A percentile compares a stretch with the other conserved stretches of the same genome.
These are phyloP conservation scores for Petasospora rhodanensis DNA, from an alignment of 1,139 yeast genomes.

Conservation along the genomic window DNA sequence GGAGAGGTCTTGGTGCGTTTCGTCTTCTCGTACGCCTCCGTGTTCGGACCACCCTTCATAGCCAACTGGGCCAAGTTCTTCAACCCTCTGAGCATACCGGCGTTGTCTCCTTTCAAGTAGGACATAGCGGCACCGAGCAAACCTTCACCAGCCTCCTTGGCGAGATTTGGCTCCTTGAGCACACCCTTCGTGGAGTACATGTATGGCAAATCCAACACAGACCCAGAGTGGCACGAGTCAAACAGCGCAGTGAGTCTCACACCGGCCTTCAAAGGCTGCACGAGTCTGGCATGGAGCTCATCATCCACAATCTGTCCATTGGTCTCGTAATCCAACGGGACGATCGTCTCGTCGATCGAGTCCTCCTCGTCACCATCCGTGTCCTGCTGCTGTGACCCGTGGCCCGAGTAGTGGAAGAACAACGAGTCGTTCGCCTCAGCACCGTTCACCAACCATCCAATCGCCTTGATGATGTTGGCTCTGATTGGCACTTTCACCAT, in stretches of 20 bases:
- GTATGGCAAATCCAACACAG: constrained; percentile 85
- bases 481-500: constrained; percentile 67
- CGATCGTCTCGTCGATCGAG: constrained; percentile 85
- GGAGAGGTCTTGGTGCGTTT: constrained; percentile 68
- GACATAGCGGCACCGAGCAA: constrained; percentile 67
- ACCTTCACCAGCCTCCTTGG: constrained; percentile 80
- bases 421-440: constrained; percentile 84
- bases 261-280: constrained; percentile 72
- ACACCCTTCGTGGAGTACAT: constrained; percentile 89
- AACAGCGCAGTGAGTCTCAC: constrained; percentile 83
- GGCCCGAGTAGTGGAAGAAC: constrained; percentile 90
- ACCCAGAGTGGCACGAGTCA: constrained; percentile 94
- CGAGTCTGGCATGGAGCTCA: constrained; percentile 78
- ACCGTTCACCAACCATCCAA: constrained; percentile 83
- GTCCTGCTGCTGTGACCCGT: constrained; percentile 83
- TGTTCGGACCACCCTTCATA: constrained; percentile 30
- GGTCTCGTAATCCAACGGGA: constrained; percentile 80
- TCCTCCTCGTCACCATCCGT: constrained; percentile 86
- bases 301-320: constrained; percentile 81
- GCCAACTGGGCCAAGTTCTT: constrained; percentile 48
- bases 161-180: constrained; percentile 81
- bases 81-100: constrained; percentile 48
- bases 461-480: constrained; percentile 76
- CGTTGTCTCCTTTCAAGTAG: constrained; percentile 67
- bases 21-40: constrained; percentile 39